Evolutionary conservation across 164 flowering plant species (phyloP), one percentile per base, ranked within the genome.

Genomic region (Annona squamosa): DNA sequence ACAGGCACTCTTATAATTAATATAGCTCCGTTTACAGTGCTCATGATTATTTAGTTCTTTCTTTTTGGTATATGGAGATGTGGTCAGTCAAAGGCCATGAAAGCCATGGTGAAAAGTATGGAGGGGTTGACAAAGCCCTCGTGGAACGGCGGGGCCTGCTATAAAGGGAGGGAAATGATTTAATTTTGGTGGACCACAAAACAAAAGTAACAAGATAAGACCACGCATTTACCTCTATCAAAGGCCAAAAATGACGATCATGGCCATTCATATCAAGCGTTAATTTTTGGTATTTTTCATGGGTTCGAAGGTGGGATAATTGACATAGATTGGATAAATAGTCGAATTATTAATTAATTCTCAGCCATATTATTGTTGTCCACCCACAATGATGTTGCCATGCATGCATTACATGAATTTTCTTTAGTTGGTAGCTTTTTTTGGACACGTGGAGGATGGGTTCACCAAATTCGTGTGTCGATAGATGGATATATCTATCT

Each of bases 21-120:
- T 56, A 6, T 7, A 1, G 12, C 7, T 56, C 61, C 7, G 7
- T 56, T 56, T 56, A 56, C 61, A 56, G 12, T 56, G 61, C 61
- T 56, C 16, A 56, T 6, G 61, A 56, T 26, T 26, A 26, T 26
- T 26, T 26, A 26, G 37, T 26, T 26, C 37, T 26, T 26, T 26
- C 37, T 26, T 26, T 26, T 26, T 26, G 37, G 37, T 26, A 26
- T 26, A 26, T 26, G 37, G 37, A 26, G 48, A 18, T 64, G 3
- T 76, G 44, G 66, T 77, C 75, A 72, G 84, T 83, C 86, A 81
- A 83, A 72, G 47, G 68, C 42, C 68, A 79, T 79, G 48, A 79
- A 76, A 74, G 72, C 37, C 63, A 72, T 47, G 3, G 73, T 67
- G 68, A 76, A 79, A 72, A 47, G 45, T 72, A 59, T 63, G n/a